Base-by-base conservation (phyloP, 805 yeast genomes). In the Cyberlindnera veronae region DNA sequence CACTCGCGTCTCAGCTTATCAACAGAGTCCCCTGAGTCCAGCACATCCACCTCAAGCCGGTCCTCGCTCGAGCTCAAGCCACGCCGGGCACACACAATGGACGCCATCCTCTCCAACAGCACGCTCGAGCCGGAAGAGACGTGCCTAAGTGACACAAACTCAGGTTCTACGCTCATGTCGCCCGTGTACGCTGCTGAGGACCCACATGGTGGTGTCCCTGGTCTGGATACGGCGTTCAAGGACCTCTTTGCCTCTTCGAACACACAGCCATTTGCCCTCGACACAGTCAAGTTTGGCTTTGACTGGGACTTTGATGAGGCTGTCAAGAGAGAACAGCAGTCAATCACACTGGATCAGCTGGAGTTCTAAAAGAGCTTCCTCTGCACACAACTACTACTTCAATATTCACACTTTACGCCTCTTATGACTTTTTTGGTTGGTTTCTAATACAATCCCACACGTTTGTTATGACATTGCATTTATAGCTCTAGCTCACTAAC, bases 61-160 rank as follows among this genome's bases (percentile, higher is more conserved):
- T n/a, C n/a, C n/a, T n/a, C n/a, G 32, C 40, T 20, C 11, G 14
- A 7, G 28, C 28, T 24, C n/a, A 24, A 14, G 19, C 34, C 44
- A 36, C 38, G 33, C 19, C 29, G 44, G 14, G 39, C 43, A 12
- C 21, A 23, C 20, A 39, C 49, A 5, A 38, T 44, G 13, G 49
- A 47, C 39, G 41, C 46, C 5, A 34, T 44, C 26, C 39, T 43
- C 29, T 38, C 34, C 12, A n/a, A n/a, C n/a, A n/a, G n/a, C n/a
- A n/a, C n/a, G n/a, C n/a, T n/a, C n/a, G n/a, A n/a, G n/a, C n/a
- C n/a, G n/a, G n/a, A n/a, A n/a, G n/a, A n/a, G n/a, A n/a, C n/a
- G n/a, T n/a, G 44, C 27, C 40, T 50, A 27, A 45, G 48, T 32
- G 54, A 50, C 32, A 33, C 52, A 9, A 47, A 42, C 37, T 34